phyloP scores from a whole-genome alignment of 176 grass and related monocot genomes.

The Metroxylon sagu region DNA sequence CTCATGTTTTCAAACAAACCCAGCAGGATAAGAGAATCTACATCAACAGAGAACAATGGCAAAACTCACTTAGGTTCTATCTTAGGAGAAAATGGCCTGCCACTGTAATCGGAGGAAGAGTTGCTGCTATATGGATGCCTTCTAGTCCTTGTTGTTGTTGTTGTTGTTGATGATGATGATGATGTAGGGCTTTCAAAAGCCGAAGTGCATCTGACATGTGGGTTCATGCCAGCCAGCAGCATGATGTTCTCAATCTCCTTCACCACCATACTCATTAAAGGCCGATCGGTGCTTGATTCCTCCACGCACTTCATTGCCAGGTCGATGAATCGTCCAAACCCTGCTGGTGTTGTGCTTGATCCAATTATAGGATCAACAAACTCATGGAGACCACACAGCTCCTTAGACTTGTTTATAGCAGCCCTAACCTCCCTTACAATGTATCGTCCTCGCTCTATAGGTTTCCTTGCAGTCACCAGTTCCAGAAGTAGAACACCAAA shows the following conservation, averaged over 20 bases:
- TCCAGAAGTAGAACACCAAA: slow-evolving; percentile 42
- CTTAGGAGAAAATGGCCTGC: neutral
- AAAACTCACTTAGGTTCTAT: too few species aligned
- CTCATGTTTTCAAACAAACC: too few species aligned
- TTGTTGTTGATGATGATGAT: too few species aligned
- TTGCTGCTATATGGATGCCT: neutral
- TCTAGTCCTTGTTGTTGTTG: too few species aligned
- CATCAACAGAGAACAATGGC: too few species aligned
- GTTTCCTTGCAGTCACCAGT: slow-evolving; percentile 53
- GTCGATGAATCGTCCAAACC: slow-evolving; percentile 11
- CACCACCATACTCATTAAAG: slow-evolving; percentile 7
- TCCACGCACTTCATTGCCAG: slow-evolving; percentile 7
- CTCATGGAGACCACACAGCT: slow-evolving; percentile 41
- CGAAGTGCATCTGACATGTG: neutral
- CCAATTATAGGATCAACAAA: slow-evolving; percentile 44
- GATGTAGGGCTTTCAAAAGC: slow-evolving; percentile 1
- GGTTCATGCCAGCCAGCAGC: slow-evolving; percentile 18
- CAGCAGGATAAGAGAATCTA: too few species aligned
- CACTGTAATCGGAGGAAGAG: slow-evolving; percentile 10
- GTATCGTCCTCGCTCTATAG: slow-evolving; percentile 51
- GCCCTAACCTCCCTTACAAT: slow-evolving; percentile 49
- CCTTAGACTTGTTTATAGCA: slow-evolving; percentile 37
- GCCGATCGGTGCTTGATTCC: neutral
- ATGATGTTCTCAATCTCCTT: slow-evolving; percentile 18
- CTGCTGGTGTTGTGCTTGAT: neutral